Base-by-base conservation (phyloP, 2,329 filamentous ascomycete genomes). In the Xylaria sp. region DNA sequence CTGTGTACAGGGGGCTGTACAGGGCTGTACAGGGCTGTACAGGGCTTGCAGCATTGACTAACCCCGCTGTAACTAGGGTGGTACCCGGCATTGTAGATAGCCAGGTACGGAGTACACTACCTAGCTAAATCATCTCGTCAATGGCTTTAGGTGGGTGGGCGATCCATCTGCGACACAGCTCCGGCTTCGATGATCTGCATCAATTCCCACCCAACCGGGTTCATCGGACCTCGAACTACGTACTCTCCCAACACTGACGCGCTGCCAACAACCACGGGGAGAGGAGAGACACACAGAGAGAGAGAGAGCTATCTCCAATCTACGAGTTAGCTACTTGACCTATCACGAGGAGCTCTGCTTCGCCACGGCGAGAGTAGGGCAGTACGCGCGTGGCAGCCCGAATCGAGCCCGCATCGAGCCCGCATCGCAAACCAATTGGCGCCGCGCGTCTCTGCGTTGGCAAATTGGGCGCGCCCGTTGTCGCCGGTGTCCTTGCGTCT, bases 391-490 rank as follows among this genome's bases (percentile, higher is more conserved):
- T 69, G 55, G 57, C 66, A 69, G 55, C 64, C 63, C 63, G 54
- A 40, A 18, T 4, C 10, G 18, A 64, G 23, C 29, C 48, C 44
- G n/a, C 40, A 2, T 40, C 35, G 16, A 44, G n/a, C 2, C 18
- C 40, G 40, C 40, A 23, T 23, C 23, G 44, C 54, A 60, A 64
- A 47, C 60, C 64, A 44, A 71, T 65, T 58, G 54, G 66, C 47
- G 63, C 29, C 42, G 53, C 54, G 54, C 18, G 35, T 63, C 37
- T 57, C 59, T 72, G 70, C 58, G 70, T 48, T 72, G 70, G 68
- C 70, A 72, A 64, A 68, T 68, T 65, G 69, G 64, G 69, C 64
- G 60, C 57, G 47, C 16, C 29, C 48, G 21, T 37, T 54, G n/a
- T 54, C 53, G 8, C 47, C 47, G 54, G 29, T 53, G 53, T 25